phyloP scores from a whole-genome alignment of 1,139 yeast species.

The Protomyces macrosporus region DNA sequence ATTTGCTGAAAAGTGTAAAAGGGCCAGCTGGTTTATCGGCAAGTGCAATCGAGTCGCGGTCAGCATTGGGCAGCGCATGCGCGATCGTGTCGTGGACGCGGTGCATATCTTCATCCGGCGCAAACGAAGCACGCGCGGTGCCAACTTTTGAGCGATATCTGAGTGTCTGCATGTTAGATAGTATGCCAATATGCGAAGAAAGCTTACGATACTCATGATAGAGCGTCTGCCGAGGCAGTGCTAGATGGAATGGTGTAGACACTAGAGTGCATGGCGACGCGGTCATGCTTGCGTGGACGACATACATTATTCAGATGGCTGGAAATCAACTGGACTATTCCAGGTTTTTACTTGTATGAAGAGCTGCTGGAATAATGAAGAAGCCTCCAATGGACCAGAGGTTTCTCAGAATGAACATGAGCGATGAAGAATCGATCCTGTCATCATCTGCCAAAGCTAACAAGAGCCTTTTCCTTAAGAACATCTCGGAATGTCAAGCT shows the following conservation, averaged over 20 bases:
- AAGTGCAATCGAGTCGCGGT: slow-evolving; percentile 33
- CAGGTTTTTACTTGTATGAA: no score
- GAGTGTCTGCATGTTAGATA: slow-evolving; percentile 3
- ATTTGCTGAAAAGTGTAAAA: slow-evolving; percentile 46
- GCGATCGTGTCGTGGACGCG: slow-evolving; percentile 10
- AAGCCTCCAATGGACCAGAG: no score
- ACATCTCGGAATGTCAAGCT: slow-evolving; percentile 29
- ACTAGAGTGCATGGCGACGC: no score
- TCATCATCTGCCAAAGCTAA: neutral
- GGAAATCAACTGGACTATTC: no score
- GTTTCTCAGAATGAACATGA: no score
- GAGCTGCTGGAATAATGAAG: no score
- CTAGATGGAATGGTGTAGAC: no score
- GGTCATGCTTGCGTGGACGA: no score
- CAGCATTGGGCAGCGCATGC: slow-evolving; percentile 29
- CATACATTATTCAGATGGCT: no score
- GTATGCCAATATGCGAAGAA: neutral
- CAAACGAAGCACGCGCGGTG: slow-evolving; percentile 2
- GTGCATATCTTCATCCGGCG: slow-evolving; percentile 1
- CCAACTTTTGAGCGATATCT: slow-evolving; percentile 18
- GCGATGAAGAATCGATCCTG: no score
- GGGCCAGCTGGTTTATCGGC: slow-evolving; percentile 47
- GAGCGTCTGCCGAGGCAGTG: no score
- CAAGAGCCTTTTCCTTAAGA: slow-evolving; percentile 1
- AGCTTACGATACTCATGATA: neutral